Evolutionary conservation across 2,329 filamentous ascomycete genomes (phyloP), one percentile per base, ranked within the genome.

Genomic region (Aspergillus sclerotialis): DNA sequence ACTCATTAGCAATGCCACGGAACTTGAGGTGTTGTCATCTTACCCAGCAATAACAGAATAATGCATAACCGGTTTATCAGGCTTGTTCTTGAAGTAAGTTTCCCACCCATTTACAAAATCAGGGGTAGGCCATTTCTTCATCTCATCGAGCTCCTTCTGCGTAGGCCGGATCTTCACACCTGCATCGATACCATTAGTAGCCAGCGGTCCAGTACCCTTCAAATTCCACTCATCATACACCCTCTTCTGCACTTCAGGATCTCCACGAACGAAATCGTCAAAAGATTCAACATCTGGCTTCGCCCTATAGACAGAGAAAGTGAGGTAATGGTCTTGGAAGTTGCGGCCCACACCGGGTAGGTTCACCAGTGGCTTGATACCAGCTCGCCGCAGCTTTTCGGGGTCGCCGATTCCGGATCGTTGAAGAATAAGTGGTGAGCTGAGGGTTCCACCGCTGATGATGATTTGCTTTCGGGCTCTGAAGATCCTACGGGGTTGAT

Each of bases 61-160:
- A 55, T 89, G 84, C 84, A 89, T 89, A 28, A 89, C 83, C 0
- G 84, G 84, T 70, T 89, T 89, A 61, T 89, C 83, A 1, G 82
- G 82, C 67, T 88, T 88, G 55, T 89, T 64, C 67, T 86, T 83
- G 62, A 89, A 90, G 65, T 90, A 89, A 35, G 75, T 80, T 49
- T 89, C 78, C 82, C 83, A 90, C 2, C 83, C 82, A 5, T 75
- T 40, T 4, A 38, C 42, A 18, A 90, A 90, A 34, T 86, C 78
- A 8, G 77, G 76, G 30, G 77, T 85, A 0, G 84, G 83, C 82
- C 84, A 86, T 5, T 59, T 72, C 55, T 82, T 78, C 60, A 88
- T 82, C 49, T 78, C 67, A 32, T 72, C 69, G 12, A 85, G 69
- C 50, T 89, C 84, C 29, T 81, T 63, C 39, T 77, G 68, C 0